Percentiles rank a stretch among this genome's conserved stretches.
These are phyloP conservation scores for Neurospora crassa DNA, from an alignment of 2,329 filamentous ascomycete species.

Conservation along the genomic window DNA sequence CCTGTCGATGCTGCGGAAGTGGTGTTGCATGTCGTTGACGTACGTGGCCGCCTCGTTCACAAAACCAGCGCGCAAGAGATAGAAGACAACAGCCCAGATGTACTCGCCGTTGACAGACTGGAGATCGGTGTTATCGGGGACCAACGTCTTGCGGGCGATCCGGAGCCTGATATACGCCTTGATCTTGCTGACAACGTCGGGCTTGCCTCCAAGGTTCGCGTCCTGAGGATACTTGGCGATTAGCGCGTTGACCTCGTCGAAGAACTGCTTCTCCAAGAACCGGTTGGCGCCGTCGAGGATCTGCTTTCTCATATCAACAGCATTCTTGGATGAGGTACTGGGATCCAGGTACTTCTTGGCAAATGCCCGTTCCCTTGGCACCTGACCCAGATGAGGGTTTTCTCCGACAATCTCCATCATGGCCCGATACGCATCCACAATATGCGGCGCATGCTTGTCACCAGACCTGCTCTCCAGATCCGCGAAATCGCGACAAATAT, in stretches of 20 bases:
- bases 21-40: conserved; percentile 66
- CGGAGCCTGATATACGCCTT: conserved; percentile 84
- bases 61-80: conserved; percentile 76
- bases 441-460: conserved; percentile 61
- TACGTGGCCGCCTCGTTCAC: conserved; percentile 78
- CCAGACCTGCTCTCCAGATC: conserved; percentile 61
- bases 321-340: conserved; percentile 51
- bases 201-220: conserved; percentile 80
- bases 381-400: conserved; percentile 49
- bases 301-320: conserved; percentile 61
- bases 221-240: conserved; percentile 80
- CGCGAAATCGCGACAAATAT: conserved; percentile 66
- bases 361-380: conserved; percentile 67
- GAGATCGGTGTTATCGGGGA: conserved; percentile 69
- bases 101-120: conserved; percentile 75
- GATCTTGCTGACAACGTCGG: conserved; percentile 81
- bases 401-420: conserved; percentile 73
- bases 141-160: conserved; percentile 71
- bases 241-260: conserved; percentile 63
- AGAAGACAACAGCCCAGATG: conserved; percentile 92
- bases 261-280: conserved; percentile 76
- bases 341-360: conserved; percentile 70
- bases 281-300: conserved; percentile 71
- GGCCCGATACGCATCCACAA: conserved; percentile 75
- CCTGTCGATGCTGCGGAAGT: conserved; percentile 84